Percentiles rank a stretch among this genome's conserved stretches.
Evolutionary conservation across 495 filamentous ascomycete genomes (phyloP).

Genomic region (Neurospora terricola): DNA sequence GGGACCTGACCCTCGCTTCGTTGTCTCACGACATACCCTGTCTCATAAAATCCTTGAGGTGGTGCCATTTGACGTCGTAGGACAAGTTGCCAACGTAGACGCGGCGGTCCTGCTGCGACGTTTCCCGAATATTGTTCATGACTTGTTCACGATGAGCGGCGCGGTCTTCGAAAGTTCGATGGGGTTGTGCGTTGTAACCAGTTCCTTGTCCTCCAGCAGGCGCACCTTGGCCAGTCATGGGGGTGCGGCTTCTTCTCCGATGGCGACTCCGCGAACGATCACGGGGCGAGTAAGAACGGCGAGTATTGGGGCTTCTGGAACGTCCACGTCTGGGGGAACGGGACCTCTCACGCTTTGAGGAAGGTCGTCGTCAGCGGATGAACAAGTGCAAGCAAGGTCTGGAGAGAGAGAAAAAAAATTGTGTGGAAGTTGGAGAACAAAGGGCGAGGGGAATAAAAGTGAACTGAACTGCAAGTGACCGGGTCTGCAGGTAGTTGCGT

Average conservation of each 20-base stretch:
- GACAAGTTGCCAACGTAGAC: conserved; percentile 99
- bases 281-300: conserved; percentile 88
- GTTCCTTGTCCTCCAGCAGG: conserved; percentile 51
- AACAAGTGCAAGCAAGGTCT: neutral
- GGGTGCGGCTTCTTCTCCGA: conserved; percentile 67
- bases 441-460: neutral
- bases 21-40: conserved; percentile 61
- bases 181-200: conserved; percentile 51
- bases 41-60: conserved; percentile 99
- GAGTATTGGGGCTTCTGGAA: conserved; percentile 43
- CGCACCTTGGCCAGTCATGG: conserved; percentile 67
- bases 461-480: neutral
- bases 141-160: conserved; percentile 80
- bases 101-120: conserved; percentile 94
- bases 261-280: conserved; percentile 76
- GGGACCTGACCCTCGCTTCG: neutral
- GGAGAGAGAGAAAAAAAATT: neutral
- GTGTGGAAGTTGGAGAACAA: neutral
- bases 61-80: conserved; percentile 99
- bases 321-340: conserved; percentile 81
- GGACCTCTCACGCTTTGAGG: conserved; percentile 80
- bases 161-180: conserved; percentile 75
- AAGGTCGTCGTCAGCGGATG: conserved; percentile 28
- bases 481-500: neutral
- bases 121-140: conserved; percentile 87